Conservation (phyloP, 352 stramenopile species). For the Phytophthora cajani region DNA sequence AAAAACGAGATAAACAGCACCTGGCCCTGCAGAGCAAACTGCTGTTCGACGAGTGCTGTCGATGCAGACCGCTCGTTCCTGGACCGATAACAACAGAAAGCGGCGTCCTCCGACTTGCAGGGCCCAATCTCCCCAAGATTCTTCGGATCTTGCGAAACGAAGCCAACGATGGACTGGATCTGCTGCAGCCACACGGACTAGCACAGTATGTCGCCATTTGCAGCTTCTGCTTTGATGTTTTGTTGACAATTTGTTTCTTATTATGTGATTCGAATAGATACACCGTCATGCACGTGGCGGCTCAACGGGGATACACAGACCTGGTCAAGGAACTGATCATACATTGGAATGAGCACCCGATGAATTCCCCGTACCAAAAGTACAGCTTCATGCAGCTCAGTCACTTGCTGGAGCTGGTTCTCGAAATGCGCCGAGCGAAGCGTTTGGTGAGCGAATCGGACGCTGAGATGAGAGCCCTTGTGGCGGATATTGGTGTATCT, state of each 20-base stretch:
- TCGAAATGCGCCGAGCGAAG: slow-evolving; percentile 59
- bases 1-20: slow-evolving; percentile 53
- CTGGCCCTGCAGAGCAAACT: slow-evolving; percentile 66
- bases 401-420: slow-evolving; percentile 51
- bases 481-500: slow-evolving; percentile 57
- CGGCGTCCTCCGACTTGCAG: slow-evolving; percentile 67
- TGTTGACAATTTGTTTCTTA: neutral
- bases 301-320: slow-evolving; percentile 77
- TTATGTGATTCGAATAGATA: slow-evolving; percentile 31
- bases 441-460: slow-evolving; percentile 67
- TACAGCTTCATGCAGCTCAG: slow-evolving; percentile 69
- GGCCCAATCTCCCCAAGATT: slow-evolving; percentile 71
- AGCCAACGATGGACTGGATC: slow-evolving; percentile 64
- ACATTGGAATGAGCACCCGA: slow-evolving; percentile 65
- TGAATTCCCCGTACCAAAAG: slow-evolving; percentile 67
- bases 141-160: slow-evolving; percentile 60
- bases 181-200: slow-evolving; percentile 69
- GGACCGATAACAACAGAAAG: slow-evolving; percentile 62
- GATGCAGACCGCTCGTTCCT: slow-evolving; percentile 61
- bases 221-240: neutral
- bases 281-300: slow-evolving; percentile 62
- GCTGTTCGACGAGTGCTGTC: slow-evolving; percentile 81
- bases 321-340: slow-evolving; percentile 63
- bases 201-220: slow-evolving; percentile 46
- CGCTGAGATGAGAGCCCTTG: slow-evolving; percentile 59